Evolutionary conservation across 768 basidiomycete genomes (phyloP).

Genomic region (Rhodotorula paludigena): DNA sequence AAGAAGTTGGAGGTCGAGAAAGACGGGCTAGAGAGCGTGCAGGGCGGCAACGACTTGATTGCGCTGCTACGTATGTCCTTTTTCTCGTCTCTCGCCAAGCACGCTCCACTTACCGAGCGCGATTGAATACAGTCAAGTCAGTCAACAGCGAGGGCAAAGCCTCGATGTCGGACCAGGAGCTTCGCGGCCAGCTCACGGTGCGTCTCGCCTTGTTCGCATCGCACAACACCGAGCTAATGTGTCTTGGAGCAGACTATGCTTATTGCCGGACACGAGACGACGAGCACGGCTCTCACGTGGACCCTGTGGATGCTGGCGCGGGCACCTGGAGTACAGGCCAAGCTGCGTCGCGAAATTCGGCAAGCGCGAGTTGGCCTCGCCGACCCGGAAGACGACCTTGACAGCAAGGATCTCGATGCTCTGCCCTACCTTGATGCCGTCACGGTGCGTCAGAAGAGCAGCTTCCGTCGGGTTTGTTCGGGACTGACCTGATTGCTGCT

Average conservation of each 20-base stretch:
- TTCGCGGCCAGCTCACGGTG: constrained; percentile 21
- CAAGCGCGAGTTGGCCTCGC: neutral
- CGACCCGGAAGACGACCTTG: constrained; percentile 1
- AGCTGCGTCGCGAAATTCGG: constrained; percentile 2
- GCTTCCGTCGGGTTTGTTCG: too few species aligned
- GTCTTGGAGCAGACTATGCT: constrained; percentile 14
- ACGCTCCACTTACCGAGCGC: neutral
- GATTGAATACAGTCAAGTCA: neutral
- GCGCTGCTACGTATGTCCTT: neutral
- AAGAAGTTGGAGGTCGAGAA: constrained; percentile 7
- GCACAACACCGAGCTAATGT: too few species aligned
- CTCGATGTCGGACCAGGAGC: constrained; percentile 16
- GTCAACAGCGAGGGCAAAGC: constrained; percentile 4
- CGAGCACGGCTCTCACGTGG: constrained; percentile 9
- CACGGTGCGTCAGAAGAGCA: neutral
- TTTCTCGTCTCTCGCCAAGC: neutral
- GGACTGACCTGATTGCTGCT: too few species aligned
- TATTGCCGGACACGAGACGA: constrained; percentile 26
- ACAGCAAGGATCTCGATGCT: neutral
- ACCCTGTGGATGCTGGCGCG: neutral
- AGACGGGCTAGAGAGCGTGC: neutral
- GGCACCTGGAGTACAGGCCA: neutral
- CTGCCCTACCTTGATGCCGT: constrained; percentile 23
- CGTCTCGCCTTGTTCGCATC: neutral
- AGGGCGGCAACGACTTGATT: constrained; percentile 11